Evolutionary conservation across 495 filamentous ascomycete species (phyloP), one percentile per base, ranked within the genome.

Genomic region (Hyaloscypha hepaticicola): DNA sequence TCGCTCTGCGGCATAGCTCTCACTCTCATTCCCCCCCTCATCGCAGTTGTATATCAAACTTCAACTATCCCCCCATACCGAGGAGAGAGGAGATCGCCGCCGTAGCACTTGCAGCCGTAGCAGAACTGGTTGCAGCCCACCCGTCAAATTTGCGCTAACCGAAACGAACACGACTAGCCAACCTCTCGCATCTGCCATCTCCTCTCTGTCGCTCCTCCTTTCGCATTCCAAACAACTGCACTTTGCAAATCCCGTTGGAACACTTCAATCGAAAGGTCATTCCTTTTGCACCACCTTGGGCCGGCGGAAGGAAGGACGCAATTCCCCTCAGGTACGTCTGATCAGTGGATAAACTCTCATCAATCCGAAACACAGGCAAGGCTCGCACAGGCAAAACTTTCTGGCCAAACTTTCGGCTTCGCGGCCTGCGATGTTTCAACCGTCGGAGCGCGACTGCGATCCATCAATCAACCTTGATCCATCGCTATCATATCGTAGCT

Each of bases 291-390:
- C 53, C 4, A 26, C 53, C 26, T 57, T 33, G 25, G 53, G 33
- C 53, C n/a, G n/a, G n/a, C n/a, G n/a, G 26, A 12, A 14, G 25
- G 26, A 45, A 28, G 45, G 50, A 55, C 22, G 53, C 55, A 60
- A 60, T 60, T 49, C 56, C 58, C 16, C 16, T 34, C 21, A 28
- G 57, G 56, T 60, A 66, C 49, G 63, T 55, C 57, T 49, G 29
- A 59, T 26, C 27, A 26, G 27, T 49, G 19, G n/a, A n/a, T n/a
- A n/a, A 58, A 45, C 29, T 58, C 25, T 58, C 56, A 45, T 58
- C 25, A 34, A 58, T 33, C 28, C 27, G 48, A 52, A 53, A 53
- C 49, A 24, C 22, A 11, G 19, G 38, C 19, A 8, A 61, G 27
- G 49, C 24, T 27, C 34, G 19, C 48, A 11, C 8, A 27, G 24